phyloP scores from a whole-genome alignment of 768 basidiomycete species.

The Termitomyces heimii region DNA sequence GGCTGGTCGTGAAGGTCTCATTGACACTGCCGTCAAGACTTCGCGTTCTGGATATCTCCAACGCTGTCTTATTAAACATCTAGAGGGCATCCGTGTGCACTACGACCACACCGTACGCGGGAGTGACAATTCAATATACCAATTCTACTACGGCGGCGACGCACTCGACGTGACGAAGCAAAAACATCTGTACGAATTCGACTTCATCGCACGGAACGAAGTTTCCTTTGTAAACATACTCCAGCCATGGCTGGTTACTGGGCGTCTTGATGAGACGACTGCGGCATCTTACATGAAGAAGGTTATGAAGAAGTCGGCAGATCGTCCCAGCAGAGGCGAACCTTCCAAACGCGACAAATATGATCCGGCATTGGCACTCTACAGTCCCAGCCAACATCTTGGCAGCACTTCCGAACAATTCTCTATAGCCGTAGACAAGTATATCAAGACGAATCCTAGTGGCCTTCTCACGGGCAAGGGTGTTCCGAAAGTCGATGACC shows the following conservation, averaged over 20 bases:
- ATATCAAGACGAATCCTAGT: constrained; percentile 70
- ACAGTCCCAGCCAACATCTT: constrained; percentile 72
- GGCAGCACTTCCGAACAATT: constrained; percentile 93
- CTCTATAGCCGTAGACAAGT: constrained; percentile 72
- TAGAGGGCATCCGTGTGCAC: constrained; percentile 94
- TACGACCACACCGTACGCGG: constrained; percentile 98
- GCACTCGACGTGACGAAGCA: constrained; percentile 95
- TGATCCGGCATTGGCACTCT: constrained; percentile 69
- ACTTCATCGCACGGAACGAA: constrained; percentile 88
- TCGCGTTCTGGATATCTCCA: constrained; percentile 98
- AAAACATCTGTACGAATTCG: constrained; percentile 91
- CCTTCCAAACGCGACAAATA: constrained; percentile 46
- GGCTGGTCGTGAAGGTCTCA: constrained; percentile 98
- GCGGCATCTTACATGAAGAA: constrained; percentile 85
- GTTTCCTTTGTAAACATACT: constrained; percentile 70
- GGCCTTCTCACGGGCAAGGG: constrained; percentile 33
- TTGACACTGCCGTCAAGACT: constrained; percentile 99
- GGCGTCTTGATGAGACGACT: constrained; percentile 56
- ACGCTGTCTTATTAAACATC: constrained; percentile 95
- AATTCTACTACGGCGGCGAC: constrained; percentile 97
- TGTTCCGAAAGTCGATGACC: constrained; percentile 23
- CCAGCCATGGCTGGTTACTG: constrained; percentile 51
- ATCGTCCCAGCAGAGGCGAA: neutral
- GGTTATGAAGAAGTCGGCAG: constrained; percentile 65
- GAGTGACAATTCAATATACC: constrained; percentile 87